Conservation (phyloP, 805 yeast species). For the Saccharomyces paradoxus region DNA sequence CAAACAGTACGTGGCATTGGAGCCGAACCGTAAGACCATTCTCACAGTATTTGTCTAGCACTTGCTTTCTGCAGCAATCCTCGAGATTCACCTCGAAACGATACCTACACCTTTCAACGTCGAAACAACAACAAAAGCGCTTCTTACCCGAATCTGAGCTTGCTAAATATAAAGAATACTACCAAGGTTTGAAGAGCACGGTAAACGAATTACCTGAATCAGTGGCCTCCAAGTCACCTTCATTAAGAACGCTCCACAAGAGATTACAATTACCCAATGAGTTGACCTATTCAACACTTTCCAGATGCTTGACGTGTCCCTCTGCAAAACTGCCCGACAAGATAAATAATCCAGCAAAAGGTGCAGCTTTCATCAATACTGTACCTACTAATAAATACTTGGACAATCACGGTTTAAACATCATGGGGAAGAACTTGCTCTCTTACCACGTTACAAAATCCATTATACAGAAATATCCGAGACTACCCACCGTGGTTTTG, state of each 20-base stretch:
- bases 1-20: background rate
- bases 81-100: background rate
- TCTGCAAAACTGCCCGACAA: slow-evolving; percentile 27
- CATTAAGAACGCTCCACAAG: slow-evolving; percentile 69
- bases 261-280: slow-evolving; percentile 57
- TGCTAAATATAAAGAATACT: slow-evolving; percentile 20
- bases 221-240: slow-evolving; percentile 53
- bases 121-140: background rate
- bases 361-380: slow-evolving; percentile 22
- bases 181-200: slow-evolving; percentile 13
- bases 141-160: slow-evolving; percentile 10
- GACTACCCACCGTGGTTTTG: slow-evolving; percentile 76
- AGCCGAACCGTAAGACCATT: background rate
- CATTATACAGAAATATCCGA: slow-evolving; percentile 70
- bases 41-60: background rate
- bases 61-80: background rate
- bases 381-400: slow-evolving; percentile 39
- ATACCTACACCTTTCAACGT: background rate
- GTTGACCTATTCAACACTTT: slow-evolving; percentile 58
- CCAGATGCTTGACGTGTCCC: slow-evolving; percentile 68
- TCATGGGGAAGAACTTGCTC: slow-evolving; percentile 74
- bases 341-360: slow-evolving; percentile 9
- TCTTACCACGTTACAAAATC: slow-evolving; percentile 70
- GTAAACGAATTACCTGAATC: slow-evolving; percentile 35
- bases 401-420: slow-evolving; percentile 69